Base-by-base conservation (phyloP, 139 green algal species). In the Bryopsis sp. region DNA sequence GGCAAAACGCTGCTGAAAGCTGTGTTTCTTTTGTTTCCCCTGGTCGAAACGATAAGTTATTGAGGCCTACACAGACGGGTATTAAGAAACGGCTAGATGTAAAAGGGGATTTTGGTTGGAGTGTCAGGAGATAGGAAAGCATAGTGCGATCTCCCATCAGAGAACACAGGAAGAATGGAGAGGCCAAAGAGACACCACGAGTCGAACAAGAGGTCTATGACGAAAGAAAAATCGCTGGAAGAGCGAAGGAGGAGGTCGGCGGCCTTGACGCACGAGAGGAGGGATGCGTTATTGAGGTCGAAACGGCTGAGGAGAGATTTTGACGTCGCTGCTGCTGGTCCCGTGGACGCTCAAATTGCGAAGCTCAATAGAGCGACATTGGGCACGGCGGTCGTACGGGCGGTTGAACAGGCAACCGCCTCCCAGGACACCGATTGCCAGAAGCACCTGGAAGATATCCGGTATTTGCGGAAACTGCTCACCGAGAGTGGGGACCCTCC, bases 241-340 rank as follows among this genome's bases (percentile, higher is more conserved):
- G 15, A 54, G 43, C 11, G 43, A 11, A 11, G 43, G 11, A 11
- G 43, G 43, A 11, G 43, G 43, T 11, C 43, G 19, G 43, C 19
- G 43, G 43, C 11, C 43, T 19, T 54, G 43, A 26, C 43, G 15
- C 11, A 11, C 15, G 15, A 54, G 43, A 11, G 43, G n/a, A n/a
- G 63, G 26, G 63, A 70, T 1, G 63, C 63, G 4, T 43, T 70
- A 43, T 26, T 70, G 32, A 39, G 63, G 26, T 38, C 3, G 26
- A 70, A 70, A 43, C 63, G 63, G 22, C 35, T 70, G 35, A 46
- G 63, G 4, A 39, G 63, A 2, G 63, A 48, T 2, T 47, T 39
- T 4, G 29, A 39, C 19, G 32, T 33, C 11, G 60, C 11, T 37
- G 2, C n/a, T n/a, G n/a, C 26, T 4, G 60, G 31, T 3, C n/a